Evolutionary conservation across 2,329 filamentous ascomycete species (phyloP), one percentile per base, ranked within the genome.

Genomic region (Gnomoniopsis sp.): DNA sequence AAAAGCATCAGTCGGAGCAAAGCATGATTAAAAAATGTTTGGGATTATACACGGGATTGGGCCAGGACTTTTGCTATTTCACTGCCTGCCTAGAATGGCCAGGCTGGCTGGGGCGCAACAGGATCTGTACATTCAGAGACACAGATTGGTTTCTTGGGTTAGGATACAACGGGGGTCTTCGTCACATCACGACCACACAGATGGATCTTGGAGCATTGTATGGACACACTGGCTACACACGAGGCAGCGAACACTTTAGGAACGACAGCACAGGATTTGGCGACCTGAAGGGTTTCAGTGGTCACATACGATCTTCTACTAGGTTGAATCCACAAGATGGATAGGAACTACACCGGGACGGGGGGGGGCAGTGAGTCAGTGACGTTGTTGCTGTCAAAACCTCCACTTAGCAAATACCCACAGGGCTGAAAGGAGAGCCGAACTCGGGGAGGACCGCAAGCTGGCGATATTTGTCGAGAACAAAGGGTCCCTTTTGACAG

Each of bases 11-110:
- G 65, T 62, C 59, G 67, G 66, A 68, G 66, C 65, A 66, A 62
- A 67, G 65, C 66, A 68, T 68, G 60, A 65, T 55, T 67, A 66
- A 65, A 68, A 68, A 68, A 62, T n/a, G 63, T 63, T 63, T 62
- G 55, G 62, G 61, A 53, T 33, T 52, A 58, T 47, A 49, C 44
- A 48, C 33, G 59, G 34, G 49, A 43, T 19, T 50, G 57, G 59
- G 62, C 52, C 43, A 57, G 62, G 63, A 55, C 53, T 34, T 59
- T 49, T 62, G 57, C 50, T 52, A 43, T 56, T 58, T 55, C 47
- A 26, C 49, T 10, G 14, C 19, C 17, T n/a, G 19, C 11, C 17
- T 14, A 3, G 30, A 22, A 38, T 22, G 15, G 21, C 19, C 7
- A 19, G 19, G 30, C n/a, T 34, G 2, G 6, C 6, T 38, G 53